Base-by-base conservation (phyloP, 2,329 filamentous ascomycete genomes). In the Alternaria gaisen region DNA sequence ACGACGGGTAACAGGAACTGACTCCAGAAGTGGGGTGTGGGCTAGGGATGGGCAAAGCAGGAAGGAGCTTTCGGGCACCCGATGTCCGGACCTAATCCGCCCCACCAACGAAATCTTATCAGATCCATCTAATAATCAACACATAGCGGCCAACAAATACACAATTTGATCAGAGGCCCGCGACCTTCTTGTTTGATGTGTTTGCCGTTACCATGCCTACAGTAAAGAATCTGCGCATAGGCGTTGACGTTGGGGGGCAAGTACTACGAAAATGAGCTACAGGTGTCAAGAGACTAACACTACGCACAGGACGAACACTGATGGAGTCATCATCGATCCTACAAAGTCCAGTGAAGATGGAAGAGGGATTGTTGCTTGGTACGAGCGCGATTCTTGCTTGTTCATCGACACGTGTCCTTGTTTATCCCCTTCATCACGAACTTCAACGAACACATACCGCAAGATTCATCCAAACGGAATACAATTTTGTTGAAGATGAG, bases 161-260 rank as follows among this genome's bases (percentile, higher is more conserved):
- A 11, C n/a, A 34, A 43, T 30, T 12, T 11, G 43, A 43, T 18
- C 40, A 38, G 18, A 42, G 24, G 7, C 44, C 10, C 20, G 12
- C 28, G 24, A 5, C 18, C n/a, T 30, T 8, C 40, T 18, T 38
- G 10, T 38, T 47, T 10, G 3, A 32, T n/a, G 32, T 46, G 20
- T 16, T 5, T 22, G n/a, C 26, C 6, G 5, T 12, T 11, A 42
- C 34, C 1, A 72, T 71, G 68, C 22, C 50, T 32, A 40, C 44
- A 5, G 56, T 42, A 8, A 69, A 60, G 44, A 73, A 71, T 22
- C 60, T 82, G 48, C 75, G 80, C 36, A 80, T 83, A 48, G 80
- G 80, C 40, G 80, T 82, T 6, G 80, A 82, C 64, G 80, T 82
- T 24, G 80, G 80, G 65, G 80, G 77, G 78, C 77, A 63, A 62